Evolutionary conservation across 75 land plant genomes (phyloP).

Genomic region (Sequoiadendron giganteum): DNA sequence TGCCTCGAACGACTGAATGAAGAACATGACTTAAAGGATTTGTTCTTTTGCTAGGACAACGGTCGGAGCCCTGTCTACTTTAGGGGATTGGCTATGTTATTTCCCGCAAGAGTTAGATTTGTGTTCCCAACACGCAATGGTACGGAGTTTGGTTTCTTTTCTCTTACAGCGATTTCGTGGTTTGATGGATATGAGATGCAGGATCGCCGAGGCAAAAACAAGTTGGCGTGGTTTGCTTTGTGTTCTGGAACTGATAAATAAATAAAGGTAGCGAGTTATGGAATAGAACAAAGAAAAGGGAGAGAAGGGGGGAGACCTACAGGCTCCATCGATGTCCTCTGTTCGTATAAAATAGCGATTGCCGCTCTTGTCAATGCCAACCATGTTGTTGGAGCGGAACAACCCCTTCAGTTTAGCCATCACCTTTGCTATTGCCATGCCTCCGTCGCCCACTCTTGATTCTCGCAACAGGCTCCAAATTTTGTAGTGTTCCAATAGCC

Average conservation of each 20-base stretch:
- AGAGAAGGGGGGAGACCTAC: not conserved
- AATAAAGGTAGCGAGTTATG: too few species aligned
- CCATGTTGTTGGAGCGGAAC: conserved; percentile 44
- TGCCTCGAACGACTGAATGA: too few species aligned
- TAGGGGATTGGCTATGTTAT: not conserved
- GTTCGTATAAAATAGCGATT: conserved; percentile 64
- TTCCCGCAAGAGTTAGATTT: not conserved
- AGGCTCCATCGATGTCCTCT: conserved; percentile 59
- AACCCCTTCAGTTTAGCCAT: conserved; percentile 38
- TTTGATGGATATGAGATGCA: not conserved
- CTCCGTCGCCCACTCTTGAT: not conserved
- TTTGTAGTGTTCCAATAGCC: too few species aligned
- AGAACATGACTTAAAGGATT: not conserved
- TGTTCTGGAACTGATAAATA: too few species aligned
- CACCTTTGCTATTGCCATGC: conserved; percentile 35
- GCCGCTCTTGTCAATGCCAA: conserved; percentile 69
- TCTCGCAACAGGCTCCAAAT: too few species aligned
- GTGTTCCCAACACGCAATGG: not conserved
- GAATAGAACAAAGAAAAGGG: not conserved
- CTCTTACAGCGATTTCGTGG: not conserved
- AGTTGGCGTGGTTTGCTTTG: not conserved
- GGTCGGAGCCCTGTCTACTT: not conserved
- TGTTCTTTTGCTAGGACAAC: not conserved
- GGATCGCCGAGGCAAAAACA: too few species aligned
- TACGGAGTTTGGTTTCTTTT: not conserved